A percentile compares a stretch with the other conserved stretches of the same genome.
These are phyloP conservation scores for Pinus tabuliformis DNA, from an alignment of 75 land plant species.

Conservation along the genomic window DNA sequence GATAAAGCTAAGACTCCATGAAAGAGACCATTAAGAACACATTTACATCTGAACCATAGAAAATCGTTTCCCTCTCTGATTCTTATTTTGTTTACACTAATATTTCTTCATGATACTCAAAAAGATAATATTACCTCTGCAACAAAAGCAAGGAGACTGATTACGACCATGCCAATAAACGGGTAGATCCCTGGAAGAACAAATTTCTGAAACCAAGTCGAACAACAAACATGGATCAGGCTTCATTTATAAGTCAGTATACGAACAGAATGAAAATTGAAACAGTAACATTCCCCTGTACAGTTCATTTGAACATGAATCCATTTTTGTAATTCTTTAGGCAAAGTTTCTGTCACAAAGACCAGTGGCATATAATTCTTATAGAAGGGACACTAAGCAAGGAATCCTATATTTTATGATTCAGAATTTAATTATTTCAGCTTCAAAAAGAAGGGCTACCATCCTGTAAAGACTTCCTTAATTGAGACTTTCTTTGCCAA, in stretches of 20 bases:
- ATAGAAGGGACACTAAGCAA: no score
- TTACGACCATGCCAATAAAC: constrained; percentile 27
- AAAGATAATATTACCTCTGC: constrained; percentile 33
- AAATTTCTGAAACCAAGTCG: constrained; percentile 26
- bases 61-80: neutral
- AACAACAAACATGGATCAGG: neutral
- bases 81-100: neutral
- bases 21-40: neutral
- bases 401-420: no score
- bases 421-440: no score
- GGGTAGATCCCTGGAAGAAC: constrained; percentile 31
- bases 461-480: no score
- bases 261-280: neutral
- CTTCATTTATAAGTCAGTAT: neutral
- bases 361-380: no score
- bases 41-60: neutral
- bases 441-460: no score
- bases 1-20: neutral
- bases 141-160: constrained; percentile 39
- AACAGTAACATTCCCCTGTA: neutral
- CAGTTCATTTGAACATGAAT: no score
- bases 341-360: no score
- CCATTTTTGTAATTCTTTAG: no score
- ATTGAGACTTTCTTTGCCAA: no score
- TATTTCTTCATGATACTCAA: neutral